These are phyloP conservation scores for Cydonia oblonga DNA, from an alignment of 331 rosid species.

Conservation along the genomic window DNA sequence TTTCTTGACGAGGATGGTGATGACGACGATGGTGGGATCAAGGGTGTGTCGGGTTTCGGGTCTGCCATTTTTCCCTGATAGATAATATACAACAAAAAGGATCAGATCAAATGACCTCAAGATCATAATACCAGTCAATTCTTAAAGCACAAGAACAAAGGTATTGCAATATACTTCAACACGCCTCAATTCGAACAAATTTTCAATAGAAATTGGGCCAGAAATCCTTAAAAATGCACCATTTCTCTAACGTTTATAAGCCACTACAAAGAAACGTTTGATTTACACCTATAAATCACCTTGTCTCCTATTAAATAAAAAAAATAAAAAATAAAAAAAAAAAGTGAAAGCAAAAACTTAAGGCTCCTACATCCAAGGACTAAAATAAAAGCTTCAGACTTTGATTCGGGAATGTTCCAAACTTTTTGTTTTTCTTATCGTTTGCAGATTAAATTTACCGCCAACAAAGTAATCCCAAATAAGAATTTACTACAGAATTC, in stretches of 20 bases:
- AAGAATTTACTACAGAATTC: constrained; percentile 1
- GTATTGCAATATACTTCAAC: not conserved
- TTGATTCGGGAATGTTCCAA: not conserved
- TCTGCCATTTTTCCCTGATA: constrained; percentile 54
- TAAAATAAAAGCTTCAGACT: not conserved
- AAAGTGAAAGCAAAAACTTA: not conserved
- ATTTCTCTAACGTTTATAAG: not conserved
- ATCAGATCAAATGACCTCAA: constrained; percentile 2
- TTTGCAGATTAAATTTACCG: not conserved
- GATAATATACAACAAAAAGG: constrained; percentile 2
- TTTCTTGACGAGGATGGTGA: constrained; percentile 28
- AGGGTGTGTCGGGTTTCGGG: constrained; percentile 33
- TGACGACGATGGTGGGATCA: constrained; percentile 22
- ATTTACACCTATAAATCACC: no score
- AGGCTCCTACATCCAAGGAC: not conserved
- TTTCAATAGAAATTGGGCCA: not conserved
- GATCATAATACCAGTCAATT: not conserved
- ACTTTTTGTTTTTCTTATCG: not conserved
- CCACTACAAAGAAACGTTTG: not conserved
- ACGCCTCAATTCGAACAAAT: not conserved
- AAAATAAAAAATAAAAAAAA: no score
- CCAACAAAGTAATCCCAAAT: constrained; percentile 2
- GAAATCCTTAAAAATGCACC: not conserved
- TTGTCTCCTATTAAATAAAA: no score
- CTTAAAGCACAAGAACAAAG: not conserved